These are phyloP conservation scores for Hagleromyces aurorensis DNA, from an alignment of 805 yeast genomes.

Conservation along the genomic window DNA sequence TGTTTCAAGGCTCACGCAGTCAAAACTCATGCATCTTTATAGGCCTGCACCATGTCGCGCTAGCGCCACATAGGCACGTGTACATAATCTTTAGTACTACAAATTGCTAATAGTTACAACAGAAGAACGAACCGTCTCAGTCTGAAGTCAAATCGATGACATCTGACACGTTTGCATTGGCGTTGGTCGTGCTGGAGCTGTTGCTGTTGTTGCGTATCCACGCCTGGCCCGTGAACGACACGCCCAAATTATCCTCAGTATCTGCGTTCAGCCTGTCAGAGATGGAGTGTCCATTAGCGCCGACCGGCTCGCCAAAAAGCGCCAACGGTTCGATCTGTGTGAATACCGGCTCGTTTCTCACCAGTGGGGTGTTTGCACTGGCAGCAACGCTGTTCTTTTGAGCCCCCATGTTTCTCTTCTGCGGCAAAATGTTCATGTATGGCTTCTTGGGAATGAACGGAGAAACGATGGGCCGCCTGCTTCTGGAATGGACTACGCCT, in stretches of 20 bases:
- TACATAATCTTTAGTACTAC: slow-evolving; percentile 1
- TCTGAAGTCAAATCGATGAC: slow-evolving; percentile 25
- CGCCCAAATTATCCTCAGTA: too few species aligned
- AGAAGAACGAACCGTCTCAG: slow-evolving; percentile 2
- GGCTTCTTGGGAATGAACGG: slow-evolving; percentile 30
- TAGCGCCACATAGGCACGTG: not conserved
- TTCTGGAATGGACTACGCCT: slow-evolving; percentile 9
- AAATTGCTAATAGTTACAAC: too few species aligned
- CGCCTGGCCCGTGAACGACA: too few species aligned
- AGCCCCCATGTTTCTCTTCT: slow-evolving; percentile 20
- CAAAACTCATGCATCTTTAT: too few species aligned
- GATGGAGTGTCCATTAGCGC: too few species aligned
- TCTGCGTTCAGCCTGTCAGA: too few species aligned
- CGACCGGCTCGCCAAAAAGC: too few species aligned
- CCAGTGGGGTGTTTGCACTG: not conserved
- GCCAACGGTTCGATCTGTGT: too few species aligned
- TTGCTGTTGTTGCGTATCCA: not conserved
- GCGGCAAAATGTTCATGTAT: slow-evolving; percentile 22
- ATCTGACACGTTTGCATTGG: slow-evolving; percentile 4
- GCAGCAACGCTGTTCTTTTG: slow-evolving; percentile 1
- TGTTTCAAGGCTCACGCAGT: too few species aligned
- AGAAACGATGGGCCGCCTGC: slow-evolving; percentile 18
- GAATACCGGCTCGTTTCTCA: too few species aligned
- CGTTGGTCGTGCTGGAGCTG: not conserved
- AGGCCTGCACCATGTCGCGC: too few species aligned